Evolutionary conservation across 108 stramenopile genomes (phyloP), one percentile per base, ranked within the genome.

Genomic region (Cyclotella cryptica): DNA sequence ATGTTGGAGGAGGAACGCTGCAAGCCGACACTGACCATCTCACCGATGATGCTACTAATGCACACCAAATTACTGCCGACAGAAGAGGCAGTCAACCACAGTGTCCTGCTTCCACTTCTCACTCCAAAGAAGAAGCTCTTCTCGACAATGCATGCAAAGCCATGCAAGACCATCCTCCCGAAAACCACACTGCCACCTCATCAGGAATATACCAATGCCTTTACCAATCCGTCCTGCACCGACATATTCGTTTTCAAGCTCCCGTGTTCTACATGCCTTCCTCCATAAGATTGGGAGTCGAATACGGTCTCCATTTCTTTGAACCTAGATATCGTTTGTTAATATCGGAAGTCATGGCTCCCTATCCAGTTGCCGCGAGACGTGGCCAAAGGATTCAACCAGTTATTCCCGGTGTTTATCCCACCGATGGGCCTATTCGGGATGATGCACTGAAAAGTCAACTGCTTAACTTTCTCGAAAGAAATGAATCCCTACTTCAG

Each of bases 271-370:
- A 80, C 53, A 93, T 93, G 92, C 84, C 78, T 5, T 74, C 83
- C 11, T 35, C 66, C 4, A 61, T 90, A 0, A 63, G 65, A 41
- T 45, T 93, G 4, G 87, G 86, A 51, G 55, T 68, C 10, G 64
- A 78, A 17, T 88, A 88, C 54, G 88, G 87, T 3, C 74, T 93
- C 27, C 89, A 93, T 44, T 80, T 93, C 42, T 93, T 93, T 70
- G 92, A 93, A 72, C 89, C 89, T n/a, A 78, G 92, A 49, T 93
- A 93, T 70, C 83, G 89, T 46, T 27, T 93, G 28, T 77, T 90
- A 26, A 83, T 93, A 55, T 75, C 86, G 17, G 80, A 87, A 26
- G 69, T 88, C 29, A 85, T 90, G 81, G 53, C 81, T 12, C 27
- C 43, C n/a, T 88, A 64, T 62, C 79, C 87, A 10, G 57, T 75